A percentile compares a stretch with the other conserved stretches of the same genome.
Conservation (phyloP, 1,139 yeast genomes). For the Tardiomyces blankii region DNA sequence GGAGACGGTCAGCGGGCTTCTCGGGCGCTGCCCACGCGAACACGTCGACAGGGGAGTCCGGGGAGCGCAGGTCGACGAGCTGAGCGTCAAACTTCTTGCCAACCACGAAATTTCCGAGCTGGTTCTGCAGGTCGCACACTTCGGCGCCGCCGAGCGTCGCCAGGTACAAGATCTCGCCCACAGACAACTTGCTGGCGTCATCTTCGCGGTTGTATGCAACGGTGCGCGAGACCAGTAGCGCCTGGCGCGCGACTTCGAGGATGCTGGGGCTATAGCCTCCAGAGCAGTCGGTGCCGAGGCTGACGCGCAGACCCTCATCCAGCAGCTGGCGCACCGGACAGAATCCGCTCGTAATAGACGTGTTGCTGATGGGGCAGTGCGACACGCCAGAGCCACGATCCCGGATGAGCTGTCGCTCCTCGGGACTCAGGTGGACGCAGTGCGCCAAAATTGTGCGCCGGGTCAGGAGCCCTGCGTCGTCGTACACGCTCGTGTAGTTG, state of each 20-base stretch:
- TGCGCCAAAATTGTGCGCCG: slow-evolving; percentile 77
- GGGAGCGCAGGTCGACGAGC: slow-evolving; percentile 46
- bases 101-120: slow-evolving; percentile 57
- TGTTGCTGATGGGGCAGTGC: slow-evolving; percentile 90
- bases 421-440: slow-evolving; percentile 61
- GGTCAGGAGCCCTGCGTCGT: slow-evolving; percentile 47
- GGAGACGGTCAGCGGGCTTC: slow-evolving; percentile 25
- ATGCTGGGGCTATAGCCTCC: slow-evolving; percentile 86
- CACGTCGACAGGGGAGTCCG: slow-evolving; percentile 53
- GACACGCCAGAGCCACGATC: slow-evolving; percentile 58
- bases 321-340: slow-evolving; percentile 70
- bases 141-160: slow-evolving; percentile 89
- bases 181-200: slow-evolving; percentile 42
- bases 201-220: slow-evolving; percentile 48
- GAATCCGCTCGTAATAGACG: slow-evolving; percentile 83
- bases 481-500: slow-evolving; percentile 70
- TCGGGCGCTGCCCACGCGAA: slow-evolving; percentile 52
- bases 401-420: slow-evolving; percentile 50
- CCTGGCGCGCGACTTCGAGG: slow-evolving; percentile 63
- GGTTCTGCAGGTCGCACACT: slow-evolving; percentile 48
- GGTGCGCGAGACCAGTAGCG: slow-evolving; percentile 77
- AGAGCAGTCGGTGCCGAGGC: slow-evolving; percentile 85
- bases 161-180: slow-evolving; percentile 64
- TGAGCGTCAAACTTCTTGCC: slow-evolving; percentile 86
- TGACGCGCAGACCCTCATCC: slow-evolving; percentile 57